phyloP scores from a whole-genome alignment of 2,329 filamentous ascomycete genomes.

The Sporothrix dimorphospora region DNA sequence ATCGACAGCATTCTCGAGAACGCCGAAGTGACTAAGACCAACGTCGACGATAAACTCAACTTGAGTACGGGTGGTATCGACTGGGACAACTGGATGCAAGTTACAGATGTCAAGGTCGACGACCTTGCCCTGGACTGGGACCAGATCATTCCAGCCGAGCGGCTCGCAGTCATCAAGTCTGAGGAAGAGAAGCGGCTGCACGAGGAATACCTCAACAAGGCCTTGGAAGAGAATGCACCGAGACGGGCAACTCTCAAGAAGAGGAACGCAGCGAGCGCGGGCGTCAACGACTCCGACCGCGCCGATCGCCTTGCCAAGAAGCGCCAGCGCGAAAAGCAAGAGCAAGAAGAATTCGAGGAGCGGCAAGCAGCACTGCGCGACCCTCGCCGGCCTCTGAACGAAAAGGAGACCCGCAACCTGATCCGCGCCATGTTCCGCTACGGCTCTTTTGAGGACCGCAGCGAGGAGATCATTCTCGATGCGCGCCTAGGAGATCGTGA shows the following conservation, averaged over 20 bases:
- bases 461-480: constrained; percentile 84
- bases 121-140: constrained; percentile 84
- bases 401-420: constrained; percentile 91
- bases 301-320: constrained; percentile 68
- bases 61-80: constrained; percentile 84
- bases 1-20: constrained; percentile 97
- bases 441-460: constrained; percentile 85
- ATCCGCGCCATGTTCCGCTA: constrained; percentile 89
- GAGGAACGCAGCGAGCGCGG: constrained; percentile 45
- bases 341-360: constrained; percentile 76
- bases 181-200: constrained; percentile 85
- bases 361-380: constrained; percentile 75
- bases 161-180: constrained; percentile 84
- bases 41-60: constrained; percentile 87
- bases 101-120: constrained; percentile 96
- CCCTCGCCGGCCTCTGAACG: constrained; percentile 84
- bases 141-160: constrained; percentile 93
- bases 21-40: constrained; percentile 94
- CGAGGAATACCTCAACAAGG: constrained; percentile 77
- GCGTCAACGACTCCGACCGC: constrained; percentile 57
- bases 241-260: constrained; percentile 70
- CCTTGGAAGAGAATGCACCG: constrained; percentile 84
- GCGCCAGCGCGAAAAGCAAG: constrained; percentile 63
- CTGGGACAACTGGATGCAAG: constrained; percentile 95
- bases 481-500: constrained; percentile 84